A percentile compares a stretch with the other conserved stretches of the same genome.
Evolutionary conservation across 148 eudicot genomes (phyloP).

Genomic region (Fagopyrum tataricum): DNA sequence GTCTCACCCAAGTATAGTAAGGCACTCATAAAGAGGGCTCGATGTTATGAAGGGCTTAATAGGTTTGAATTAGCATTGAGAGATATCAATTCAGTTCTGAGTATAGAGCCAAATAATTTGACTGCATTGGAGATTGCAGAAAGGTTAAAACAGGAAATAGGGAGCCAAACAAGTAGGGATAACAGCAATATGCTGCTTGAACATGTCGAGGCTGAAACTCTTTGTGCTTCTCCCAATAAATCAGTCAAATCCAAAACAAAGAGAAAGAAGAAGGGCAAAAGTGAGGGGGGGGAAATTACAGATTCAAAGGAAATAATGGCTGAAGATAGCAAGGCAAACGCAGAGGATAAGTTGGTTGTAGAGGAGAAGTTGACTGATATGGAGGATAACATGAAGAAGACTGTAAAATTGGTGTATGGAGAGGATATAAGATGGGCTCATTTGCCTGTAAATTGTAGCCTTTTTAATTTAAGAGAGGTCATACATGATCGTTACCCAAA

Average conservation of each 20-base stretch:
- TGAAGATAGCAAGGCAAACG: constrained; percentile 17
- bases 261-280: constrained; percentile 28
- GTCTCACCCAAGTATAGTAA: constrained; percentile 81
- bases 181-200: constrained; percentile 26
- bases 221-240: constrained; percentile 22
- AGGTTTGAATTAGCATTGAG: constrained; percentile 64
- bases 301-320: constrained; percentile 18
- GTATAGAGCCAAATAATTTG: constrained; percentile 73
- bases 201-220: constrained; percentile 36
- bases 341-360: constrained; percentile 77
- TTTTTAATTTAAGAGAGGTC: constrained; percentile 59
- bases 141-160: constrained; percentile 48
- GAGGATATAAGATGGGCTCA: constrained; percentile 96
- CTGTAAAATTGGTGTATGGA: constrained; percentile 73
- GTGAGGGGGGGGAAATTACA: constrained; percentile 17
- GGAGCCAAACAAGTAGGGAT: constrained; percentile 25
- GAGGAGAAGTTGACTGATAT: constrained; percentile 46
- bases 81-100: constrained; percentile 54
- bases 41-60: constrained; percentile 82
- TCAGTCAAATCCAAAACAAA: constrained; percentile 28
- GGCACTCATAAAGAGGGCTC: constrained; percentile 87
- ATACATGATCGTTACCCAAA: constrained; percentile 63
- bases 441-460: constrained; percentile 55
- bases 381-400: constrained; percentile 41
- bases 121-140: constrained; percentile 76